Base-by-base conservation (phyloP, 2,329 filamentous ascomycete species). In the Fonsecaea multimorphosa region DNA sequence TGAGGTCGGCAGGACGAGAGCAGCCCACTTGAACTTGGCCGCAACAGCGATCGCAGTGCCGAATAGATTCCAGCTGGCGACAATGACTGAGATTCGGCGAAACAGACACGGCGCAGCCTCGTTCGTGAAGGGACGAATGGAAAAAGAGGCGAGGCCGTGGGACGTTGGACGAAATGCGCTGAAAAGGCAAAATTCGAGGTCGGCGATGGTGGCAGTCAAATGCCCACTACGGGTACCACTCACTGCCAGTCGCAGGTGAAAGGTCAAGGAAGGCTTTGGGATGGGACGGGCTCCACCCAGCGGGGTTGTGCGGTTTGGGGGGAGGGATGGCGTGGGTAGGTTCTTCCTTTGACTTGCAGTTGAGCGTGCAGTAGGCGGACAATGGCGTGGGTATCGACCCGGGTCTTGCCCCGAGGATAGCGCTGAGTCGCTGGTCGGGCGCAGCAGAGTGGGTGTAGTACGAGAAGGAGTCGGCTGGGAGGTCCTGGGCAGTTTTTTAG, bases 131-230 rank as follows among this genome's bases (percentile, higher is more conserved):
- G 19, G 59, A 40, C 51, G 63, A 68, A 60, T 63, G 29, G 66
- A 58, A 65, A 61, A 56, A 34, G 40, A 51, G 32, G 34, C 11
- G 27, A n/a, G 52, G 34, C 44, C 19, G 44, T 24, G 22, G 19
- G 12, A 44, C 29, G 51, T 58, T 24, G 44, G 32, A 56, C 49
- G n/a, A 53, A 51, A 38, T 27, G 38, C 19, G 14, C 36, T 40
- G 19, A 59, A 53, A 44, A 38, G 59, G 36, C 22, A 65, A 66
- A 68, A 61, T 61, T 68, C 66, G 66, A 68, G 63, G 63, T 62
- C 56, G 66, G 49, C 44, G 58, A 46, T 36, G 49, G 65, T 54
- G 22, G 61, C 61, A 56, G 57, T 49, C 44, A 49, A 49, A 49
- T 4, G 44, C 44, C 44, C 44, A 49, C 44, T 16, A 19, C 16